Evolutionary conservation across 2,329 filamentous ascomycete genomes (phyloP).

Genomic region (Aspergillus sergii): DNA sequence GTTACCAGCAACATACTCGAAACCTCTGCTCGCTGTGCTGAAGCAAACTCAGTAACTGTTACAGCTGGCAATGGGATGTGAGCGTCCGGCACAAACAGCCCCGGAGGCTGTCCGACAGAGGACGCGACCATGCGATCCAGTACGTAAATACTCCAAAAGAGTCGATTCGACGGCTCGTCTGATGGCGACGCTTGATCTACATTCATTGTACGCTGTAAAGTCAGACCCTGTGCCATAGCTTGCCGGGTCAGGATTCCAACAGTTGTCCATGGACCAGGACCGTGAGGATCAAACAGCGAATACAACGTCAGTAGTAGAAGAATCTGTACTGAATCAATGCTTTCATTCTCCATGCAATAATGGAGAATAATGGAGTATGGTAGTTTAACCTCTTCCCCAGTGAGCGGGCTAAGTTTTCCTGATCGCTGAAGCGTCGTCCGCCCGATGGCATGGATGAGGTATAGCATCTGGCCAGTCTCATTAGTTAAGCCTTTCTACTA

Average conservation of each 20-base stretch:
- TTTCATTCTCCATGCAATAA: neutral
- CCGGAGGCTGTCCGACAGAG: neutral
- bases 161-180: neutral
- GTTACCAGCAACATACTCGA: constrained; percentile 5
- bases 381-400: neutral
- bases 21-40: neutral
- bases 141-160: constrained; percentile 9
- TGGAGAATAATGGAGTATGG: neutral
- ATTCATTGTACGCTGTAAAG: neutral
- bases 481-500: neutral
- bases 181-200: neutral
- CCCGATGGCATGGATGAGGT: neutral
- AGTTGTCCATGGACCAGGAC: constrained; percentile 4
- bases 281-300: neutral
- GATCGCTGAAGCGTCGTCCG: neutral
- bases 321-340: neutral
- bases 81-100: constrained; percentile 4
- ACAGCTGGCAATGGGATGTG: constrained; percentile 7
- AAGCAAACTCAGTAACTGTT: constrained; percentile 8
- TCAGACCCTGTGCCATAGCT: constrained; percentile 8
- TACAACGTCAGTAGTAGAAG: neutral
- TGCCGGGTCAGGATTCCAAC: constrained; percentile 8
- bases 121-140: constrained; percentile 7
- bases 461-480: neutral
- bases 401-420: neutral